Evolutionary conservation across 139 green algal species (phyloP), one percentile per base, ranked within the genome.

Genomic region (Micractinium sp.): DNA sequence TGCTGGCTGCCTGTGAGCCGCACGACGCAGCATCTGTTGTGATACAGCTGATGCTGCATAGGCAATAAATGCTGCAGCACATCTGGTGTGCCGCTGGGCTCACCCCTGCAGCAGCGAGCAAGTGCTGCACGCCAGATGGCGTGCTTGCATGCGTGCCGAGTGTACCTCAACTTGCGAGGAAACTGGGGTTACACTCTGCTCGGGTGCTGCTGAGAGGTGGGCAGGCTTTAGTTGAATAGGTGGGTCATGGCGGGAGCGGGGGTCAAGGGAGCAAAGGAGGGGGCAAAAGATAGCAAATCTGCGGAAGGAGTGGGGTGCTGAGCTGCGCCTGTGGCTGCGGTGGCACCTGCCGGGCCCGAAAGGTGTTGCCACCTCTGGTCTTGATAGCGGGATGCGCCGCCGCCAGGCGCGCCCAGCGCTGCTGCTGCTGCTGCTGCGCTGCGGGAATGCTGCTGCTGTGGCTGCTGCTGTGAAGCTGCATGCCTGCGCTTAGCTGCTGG

Each of bases 381-480:
- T 56, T 5, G 9, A 56, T 56, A 9, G 7, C 47, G 47, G 47
- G n/a, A n/a, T 56, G 47, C 7, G 7, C 47, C 47, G 47, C 47
- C 47, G 47, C 47, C 47, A 56, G 47, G 47, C 47, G 47, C 47
- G 47, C 47, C 47, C 47, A 36, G 69, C 13, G 27, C 29, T 16
- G 29, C 29, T 36, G 31, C 69, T 36, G 31, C 69, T 77, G 22
- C 69, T 36, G 29, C 14, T 16, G 29, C 25, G 22, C 14, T 36
- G 29, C 27, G 22, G 47, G 47, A 9, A 36, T 79, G 82, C 63
- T 87, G 83, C 83, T 81, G 81, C 81, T 56, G 33, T 56, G 82
- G 60, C 35, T 87, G 61, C 35, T 63, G 80, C 47, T 41, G 79
- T 31, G 15, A 16, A 0, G 25, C 16, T 1, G 31, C 0, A 22